phyloP scores from a whole-genome alignment of 768 basidiomycete species.

The Boletus sp. region DNA sequence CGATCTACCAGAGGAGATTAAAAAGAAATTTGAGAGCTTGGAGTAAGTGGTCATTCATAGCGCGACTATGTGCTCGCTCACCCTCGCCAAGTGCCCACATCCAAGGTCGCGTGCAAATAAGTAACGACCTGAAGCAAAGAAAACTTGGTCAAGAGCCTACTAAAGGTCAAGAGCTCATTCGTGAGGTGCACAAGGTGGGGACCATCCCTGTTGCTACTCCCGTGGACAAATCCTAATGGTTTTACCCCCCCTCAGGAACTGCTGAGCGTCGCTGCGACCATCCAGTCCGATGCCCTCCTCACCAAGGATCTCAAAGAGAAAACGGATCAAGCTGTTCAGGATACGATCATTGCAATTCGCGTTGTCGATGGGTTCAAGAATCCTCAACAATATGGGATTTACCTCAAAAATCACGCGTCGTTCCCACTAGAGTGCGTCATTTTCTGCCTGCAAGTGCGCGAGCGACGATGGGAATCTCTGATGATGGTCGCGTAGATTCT shows the following conservation, averaged over 20 bases:
- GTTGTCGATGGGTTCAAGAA: constrained; percentile 79
- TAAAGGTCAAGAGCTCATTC: constrained; percentile 70
- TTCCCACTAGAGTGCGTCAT: constrained; percentile 75
- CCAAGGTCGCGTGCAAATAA: constrained; percentile 77
- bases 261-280: constrained; percentile 55
- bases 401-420: constrained; percentile 75
- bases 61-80: neutral
- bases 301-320: constrained; percentile 72
- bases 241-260: constrained; percentile 52
- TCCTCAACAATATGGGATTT: constrained; percentile 65
- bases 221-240: neutral
- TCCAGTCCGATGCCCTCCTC: constrained; percentile 64
- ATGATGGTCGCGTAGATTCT: constrained; percentile 48
- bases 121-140: constrained; percentile 73
- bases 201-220: neutral
- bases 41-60: constrained; percentile 50
- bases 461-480: neutral
- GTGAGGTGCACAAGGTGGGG: constrained; percentile 62
- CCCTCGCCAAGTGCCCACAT: constrained; percentile 53
- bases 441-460: neutral
- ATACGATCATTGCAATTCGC: constrained; percentile 72
- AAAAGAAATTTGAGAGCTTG: constrained; percentile 61
- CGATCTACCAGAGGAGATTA: constrained; percentile 70
- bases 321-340: constrained; percentile 76
- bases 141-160: constrained; percentile 73